Evolutionary conservation across 805 yeast species (phyloP).

Genomic region (Yarrowia sp.): DNA sequence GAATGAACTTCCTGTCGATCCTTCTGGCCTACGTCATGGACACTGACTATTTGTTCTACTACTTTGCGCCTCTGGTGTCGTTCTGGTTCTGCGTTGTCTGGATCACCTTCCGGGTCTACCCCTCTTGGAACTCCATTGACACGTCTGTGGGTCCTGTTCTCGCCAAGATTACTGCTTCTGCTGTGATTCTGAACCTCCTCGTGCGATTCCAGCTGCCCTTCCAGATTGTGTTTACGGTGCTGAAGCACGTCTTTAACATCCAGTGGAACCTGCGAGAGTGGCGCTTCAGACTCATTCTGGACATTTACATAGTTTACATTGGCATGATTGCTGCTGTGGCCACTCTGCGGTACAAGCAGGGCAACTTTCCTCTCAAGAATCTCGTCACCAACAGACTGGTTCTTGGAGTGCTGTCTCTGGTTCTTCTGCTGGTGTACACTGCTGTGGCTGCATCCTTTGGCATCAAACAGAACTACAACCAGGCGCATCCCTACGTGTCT

Average conservation of each 20-base stretch:
- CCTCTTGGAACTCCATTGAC: conserved; percentile 29
- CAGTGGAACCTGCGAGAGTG: conserved; percentile 34
- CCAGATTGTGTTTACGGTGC: conserved; percentile 30
- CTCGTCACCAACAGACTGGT: conserved; percentile 16
- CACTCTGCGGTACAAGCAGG: conserved; percentile 2
- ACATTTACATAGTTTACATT: conserved; percentile 32
- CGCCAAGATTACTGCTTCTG: conserved; percentile 30
- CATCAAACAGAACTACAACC: conserved; percentile 10
- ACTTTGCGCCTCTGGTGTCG: conserved; percentile 34
- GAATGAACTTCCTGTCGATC: conserved; percentile 32
- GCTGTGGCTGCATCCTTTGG: neutral
- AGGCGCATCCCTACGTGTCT: neutral
- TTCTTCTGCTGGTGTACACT: neutral
- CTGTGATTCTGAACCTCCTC: conserved; percentile 23
- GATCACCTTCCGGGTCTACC: conserved; percentile 30
- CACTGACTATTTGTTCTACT: conserved; percentile 34
- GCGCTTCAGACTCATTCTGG: conserved; percentile 33
- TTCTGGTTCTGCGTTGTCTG: conserved; percentile 34
- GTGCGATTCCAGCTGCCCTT: conserved; percentile 31
- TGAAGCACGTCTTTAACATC: conserved; percentile 30
- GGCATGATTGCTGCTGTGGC: conserved; percentile 34
- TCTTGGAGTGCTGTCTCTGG: neutral
- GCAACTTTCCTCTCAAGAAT: conserved; percentile 7
- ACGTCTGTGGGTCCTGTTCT: conserved; percentile 27
- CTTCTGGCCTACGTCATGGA: conserved; percentile 34